Evolutionary conservation across 164 flowering plant species (phyloP), one percentile per base, ranked within the genome.

Genomic region (Vitis labrusca): DNA sequence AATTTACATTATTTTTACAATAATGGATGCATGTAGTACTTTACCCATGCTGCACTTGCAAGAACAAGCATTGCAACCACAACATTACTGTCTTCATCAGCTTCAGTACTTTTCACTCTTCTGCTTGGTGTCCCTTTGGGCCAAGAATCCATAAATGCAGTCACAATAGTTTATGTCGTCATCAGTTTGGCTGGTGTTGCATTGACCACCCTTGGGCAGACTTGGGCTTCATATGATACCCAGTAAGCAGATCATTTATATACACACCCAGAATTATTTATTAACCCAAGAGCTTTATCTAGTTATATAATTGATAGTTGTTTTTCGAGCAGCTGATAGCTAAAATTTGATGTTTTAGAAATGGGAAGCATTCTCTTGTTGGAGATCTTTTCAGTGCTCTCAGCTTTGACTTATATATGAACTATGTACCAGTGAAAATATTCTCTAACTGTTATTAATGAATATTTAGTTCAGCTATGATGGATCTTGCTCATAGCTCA

Each of bases 71-170:
- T 57, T 57, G 60, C 60, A 8, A 57, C 16, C 19, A 57, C 60
- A 8, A 57, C 60, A 19, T 12, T 57, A 13, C 16, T 57, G 19
- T 57, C 16, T 19, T 57, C 60, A 19, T 12, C 60, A 57, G 23
- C 23, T 19, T 57, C 60, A 17, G 60, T 14, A 57, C 60, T 57
- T 57, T 57, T 57, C 60, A 57, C 60, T 19, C 60, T 57, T 57
- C 19, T 57, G n/a, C 10, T 57, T 13, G 60, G 60, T 17, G 60
- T 19, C 13, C 16, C 16, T 17, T 19, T 57, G 9, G 60, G 60
- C 9, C 60, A 57, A 15, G 60, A 57, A 9, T 57, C 60, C 17
- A 57, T 57, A 13, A 57, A 15, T 57, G 60, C n/a, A 17, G 60
- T 57, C 8, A 57, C 13, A 17, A 1, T 57, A 13, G 16, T 57